These are phyloP conservation scores for Cryptococcus sp. DNA, from an alignment of 1,284 basidiomycete genomes.

Conservation along the genomic window DNA sequence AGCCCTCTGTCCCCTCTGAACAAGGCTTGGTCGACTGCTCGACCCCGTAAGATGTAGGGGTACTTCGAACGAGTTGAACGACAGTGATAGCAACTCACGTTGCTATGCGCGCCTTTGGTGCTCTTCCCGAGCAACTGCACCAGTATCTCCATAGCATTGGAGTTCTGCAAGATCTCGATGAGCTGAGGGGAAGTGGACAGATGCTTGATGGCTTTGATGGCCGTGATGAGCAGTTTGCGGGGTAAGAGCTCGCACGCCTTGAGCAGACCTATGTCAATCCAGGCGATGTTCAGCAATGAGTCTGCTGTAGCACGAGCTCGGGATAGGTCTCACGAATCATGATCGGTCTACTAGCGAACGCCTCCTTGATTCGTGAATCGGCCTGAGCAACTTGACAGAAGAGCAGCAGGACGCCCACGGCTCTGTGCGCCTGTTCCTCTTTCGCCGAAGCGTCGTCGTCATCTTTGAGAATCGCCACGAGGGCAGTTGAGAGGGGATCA, in stretches of 20 bases:
- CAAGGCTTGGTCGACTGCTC: no score
- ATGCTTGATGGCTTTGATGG: conserved; percentile 95
- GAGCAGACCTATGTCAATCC: conserved; percentile 65
- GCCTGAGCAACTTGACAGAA: conserved; percentile 95
- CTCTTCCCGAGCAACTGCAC: conserved; percentile 80
- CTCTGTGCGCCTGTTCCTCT: conserved; percentile 57
- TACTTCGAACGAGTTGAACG: background rate
- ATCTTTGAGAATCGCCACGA: conserved; percentile 80
- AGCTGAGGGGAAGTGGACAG: conserved; percentile 87
- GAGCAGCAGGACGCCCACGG: conserved; percentile 84
- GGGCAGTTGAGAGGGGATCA: conserved; percentile 85
- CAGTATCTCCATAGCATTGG: conserved; percentile 89
- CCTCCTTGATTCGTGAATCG: conserved; percentile 87
- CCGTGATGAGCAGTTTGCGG: conserved; percentile 77
- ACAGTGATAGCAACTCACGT: conserved; percentile 59
- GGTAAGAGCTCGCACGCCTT: conserved; percentile 80
- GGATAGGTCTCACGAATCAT: conserved; percentile 69
- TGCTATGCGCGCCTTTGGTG: conserved; percentile 73
- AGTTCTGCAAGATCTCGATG: conserved; percentile 91
- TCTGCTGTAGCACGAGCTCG: background rate
- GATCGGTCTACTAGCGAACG: conserved; percentile 84
- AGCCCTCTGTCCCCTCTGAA: background rate
- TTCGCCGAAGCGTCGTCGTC: conserved; percentile 67
- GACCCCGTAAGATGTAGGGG: background rate
- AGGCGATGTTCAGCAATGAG: conserved; percentile 3